Conservation (phyloP, 331 rosid species). For the Malus hybrid region DNA sequence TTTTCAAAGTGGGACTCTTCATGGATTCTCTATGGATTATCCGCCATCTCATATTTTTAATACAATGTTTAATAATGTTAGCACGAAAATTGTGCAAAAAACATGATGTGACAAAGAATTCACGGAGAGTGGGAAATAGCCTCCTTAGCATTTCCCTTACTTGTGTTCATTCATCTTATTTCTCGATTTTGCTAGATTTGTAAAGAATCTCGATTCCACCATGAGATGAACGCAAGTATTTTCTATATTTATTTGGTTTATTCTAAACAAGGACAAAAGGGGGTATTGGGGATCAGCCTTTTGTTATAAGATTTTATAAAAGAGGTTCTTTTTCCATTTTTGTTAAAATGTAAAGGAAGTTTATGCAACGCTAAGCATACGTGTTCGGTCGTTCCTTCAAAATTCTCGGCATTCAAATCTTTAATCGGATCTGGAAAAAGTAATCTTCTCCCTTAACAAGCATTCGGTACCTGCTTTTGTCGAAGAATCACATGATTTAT, state of each 20-base stretch:
- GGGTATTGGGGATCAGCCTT: not conserved
- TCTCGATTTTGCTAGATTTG: too few relatives aligned
- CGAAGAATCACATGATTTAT: not conserved
- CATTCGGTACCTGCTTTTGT: slow-evolving; percentile 9
- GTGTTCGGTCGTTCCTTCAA: not conserved
- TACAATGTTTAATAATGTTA: too few relatives aligned
- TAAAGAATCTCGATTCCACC: too few relatives aligned
- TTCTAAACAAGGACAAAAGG: not conserved
- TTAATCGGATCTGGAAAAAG: not conserved
- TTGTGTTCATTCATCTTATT: too few relatives aligned
- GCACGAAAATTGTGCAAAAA: too few relatives aligned
- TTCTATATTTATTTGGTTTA: not conserved
- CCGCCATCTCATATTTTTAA: too few relatives aligned
- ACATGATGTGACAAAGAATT: rapidly evolving
- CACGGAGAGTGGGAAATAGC: too few relatives aligned
- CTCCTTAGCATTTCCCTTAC: too few relatives aligned
- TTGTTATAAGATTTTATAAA: not conserved
- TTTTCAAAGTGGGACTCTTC: too few relatives aligned
- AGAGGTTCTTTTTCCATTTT: not conserved
- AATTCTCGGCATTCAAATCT: not conserved
- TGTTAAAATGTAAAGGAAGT: not conserved
- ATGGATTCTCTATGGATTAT: too few relatives aligned
- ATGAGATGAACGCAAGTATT: not conserved
- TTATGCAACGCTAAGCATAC: not conserved
- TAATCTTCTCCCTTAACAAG: not conserved